Conservation (phyloP, 2,329 filamentous ascomycete species). For the Penicillium sp. region DNA sequence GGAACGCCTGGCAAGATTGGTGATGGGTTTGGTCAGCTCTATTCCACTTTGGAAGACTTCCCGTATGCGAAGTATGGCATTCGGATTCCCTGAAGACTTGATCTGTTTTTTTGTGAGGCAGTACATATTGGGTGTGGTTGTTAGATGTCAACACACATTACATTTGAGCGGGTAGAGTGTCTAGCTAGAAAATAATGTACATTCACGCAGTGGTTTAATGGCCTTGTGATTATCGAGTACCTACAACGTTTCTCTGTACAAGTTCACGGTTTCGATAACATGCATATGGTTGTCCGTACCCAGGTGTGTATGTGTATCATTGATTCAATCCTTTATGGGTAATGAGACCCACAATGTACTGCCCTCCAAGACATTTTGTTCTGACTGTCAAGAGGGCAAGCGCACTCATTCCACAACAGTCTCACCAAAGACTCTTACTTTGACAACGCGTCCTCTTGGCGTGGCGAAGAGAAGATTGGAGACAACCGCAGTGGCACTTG, state of each 20-base stretch:
- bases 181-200: neutral
- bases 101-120: neutral
- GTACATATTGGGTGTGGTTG: neutral
- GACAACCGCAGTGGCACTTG: neutral
- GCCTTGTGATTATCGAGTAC: neutral
- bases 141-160: neutral
- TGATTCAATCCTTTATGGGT: no score
- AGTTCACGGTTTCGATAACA: neutral
- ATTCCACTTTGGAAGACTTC: conserved; percentile 57
- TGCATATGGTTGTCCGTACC: neutral
- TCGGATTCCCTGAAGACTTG: conserved; percentile 13
- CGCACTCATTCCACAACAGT: neutral
- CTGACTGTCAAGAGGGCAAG: neutral
- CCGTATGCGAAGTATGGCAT: conserved; percentile 62
- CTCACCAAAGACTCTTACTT: neutral
- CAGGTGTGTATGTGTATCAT: neutral
- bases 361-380: neutral
- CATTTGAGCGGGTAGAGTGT: neutral
- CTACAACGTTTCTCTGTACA: neutral
- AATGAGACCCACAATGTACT: neutral
- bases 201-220: neutral
- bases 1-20: conserved; percentile 55
- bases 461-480: no score
- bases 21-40: conserved; percentile 59
- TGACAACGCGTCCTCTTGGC: neutral